These are phyloP conservation scores for Dichotomocladium elegans DNA, from an alignment of 371 early-diverging fungal genomes.

Conservation along the genomic window DNA sequence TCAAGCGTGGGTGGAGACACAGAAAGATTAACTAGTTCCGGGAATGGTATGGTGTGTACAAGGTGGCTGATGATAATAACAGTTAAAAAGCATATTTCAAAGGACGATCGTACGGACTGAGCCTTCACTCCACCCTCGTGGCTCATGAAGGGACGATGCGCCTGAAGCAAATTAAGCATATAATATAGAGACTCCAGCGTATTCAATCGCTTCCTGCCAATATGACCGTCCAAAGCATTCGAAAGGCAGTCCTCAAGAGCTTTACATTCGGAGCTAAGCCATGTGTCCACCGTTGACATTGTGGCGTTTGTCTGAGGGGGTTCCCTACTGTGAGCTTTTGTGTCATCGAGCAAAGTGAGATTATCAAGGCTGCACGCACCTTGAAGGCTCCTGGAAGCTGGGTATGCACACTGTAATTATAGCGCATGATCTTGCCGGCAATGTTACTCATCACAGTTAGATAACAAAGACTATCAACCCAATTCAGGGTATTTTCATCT, in stretches of 20 bases:
- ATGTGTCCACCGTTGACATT: slow-evolving; percentile 17
- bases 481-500: slow-evolving; percentile 5
- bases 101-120: slow-evolving; percentile 11
- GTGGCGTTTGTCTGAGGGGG: slow-evolving; percentile 6
- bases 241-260: neutral
- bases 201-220: neutral
- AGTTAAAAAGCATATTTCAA: slow-evolving; percentile 34
- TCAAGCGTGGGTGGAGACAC: slow-evolving; percentile 30
- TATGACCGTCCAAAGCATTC: neutral
- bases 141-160: neutral
- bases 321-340: too few relatives aligned
- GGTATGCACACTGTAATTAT: slow-evolving; percentile 33
- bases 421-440: slow-evolving; percentile 29
- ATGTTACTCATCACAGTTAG: slow-evolving; percentile 28
- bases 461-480: slow-evolving; percentile 19
- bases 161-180: neutral
- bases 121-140: neutral
- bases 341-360: neutral
- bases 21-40: slow-evolving; percentile 29
- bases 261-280: slow-evolving; percentile 9
- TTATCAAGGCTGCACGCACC: neutral
- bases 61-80: slow-evolving; percentile 32
- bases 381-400: slow-evolving; percentile 11
- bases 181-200: slow-evolving; percentile 7
- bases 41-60: slow-evolving; percentile 9